A percentile compares a stretch with the other conserved stretches of the same genome.
Conservation (phyloP, 768 basidiomycete species). For the Tricholoma sp. region DNA sequence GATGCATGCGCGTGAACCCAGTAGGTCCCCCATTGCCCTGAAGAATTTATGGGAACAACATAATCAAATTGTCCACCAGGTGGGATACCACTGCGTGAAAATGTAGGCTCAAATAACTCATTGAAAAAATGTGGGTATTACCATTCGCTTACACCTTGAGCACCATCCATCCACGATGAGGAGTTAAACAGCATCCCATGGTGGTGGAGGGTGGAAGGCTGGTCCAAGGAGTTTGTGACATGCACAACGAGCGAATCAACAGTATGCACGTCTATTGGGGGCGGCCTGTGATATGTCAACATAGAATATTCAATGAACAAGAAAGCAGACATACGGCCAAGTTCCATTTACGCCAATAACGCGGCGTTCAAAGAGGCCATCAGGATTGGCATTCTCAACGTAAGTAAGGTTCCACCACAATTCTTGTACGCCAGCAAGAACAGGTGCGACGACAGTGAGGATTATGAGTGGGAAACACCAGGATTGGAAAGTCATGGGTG, state of each 20-base stretch:
- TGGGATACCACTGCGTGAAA: conserved; percentile 62
- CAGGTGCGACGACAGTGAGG: conserved; percentile 30
- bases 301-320: not conserved
- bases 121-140: conserved; percentile 21
- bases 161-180: conserved; percentile 87
- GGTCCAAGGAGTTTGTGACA: conserved; percentile 64
- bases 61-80: conserved; percentile 70
- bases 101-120: not conserved
- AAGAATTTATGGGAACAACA: conserved; percentile 60
- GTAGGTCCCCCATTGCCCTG: conserved; percentile 74
- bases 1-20: conserved; percentile 72
- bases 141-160: conserved; percentile 81
- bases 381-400: conserved; percentile 74
- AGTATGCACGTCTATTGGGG: conserved; percentile 68
- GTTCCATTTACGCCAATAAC: conserved; percentile 88
- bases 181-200: conserved; percentile 96
- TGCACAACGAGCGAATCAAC: conserved; percentile 77
- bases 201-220: conserved; percentile 74
- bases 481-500: conserved; percentile 5
- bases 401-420: conserved; percentile 92
- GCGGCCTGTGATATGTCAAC: conserved; percentile 48
- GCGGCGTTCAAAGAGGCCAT: conserved; percentile 69
- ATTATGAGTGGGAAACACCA: conserved; percentile 21
- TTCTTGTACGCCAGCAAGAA: conserved; percentile 64
- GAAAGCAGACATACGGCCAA: conserved; percentile 72